Percentiles rank a stretch among this genome's conserved stretches.
Conservation (phyloP, 768 basidiomycete species). For the Naganishia antarctica region DNA sequence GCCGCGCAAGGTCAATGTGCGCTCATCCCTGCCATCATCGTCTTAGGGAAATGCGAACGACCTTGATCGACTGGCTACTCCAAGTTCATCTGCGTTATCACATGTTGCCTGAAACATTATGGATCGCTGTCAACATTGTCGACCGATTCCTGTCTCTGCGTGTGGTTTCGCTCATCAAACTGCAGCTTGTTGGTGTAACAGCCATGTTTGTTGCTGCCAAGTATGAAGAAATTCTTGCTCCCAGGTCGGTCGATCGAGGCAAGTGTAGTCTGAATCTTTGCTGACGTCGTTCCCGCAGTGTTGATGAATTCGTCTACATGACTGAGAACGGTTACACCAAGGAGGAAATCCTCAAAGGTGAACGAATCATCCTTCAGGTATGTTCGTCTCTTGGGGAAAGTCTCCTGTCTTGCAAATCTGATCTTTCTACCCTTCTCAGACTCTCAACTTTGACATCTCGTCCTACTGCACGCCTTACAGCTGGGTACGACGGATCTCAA, state of each 20-base stretch:
- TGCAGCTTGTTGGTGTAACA: slow-evolving; percentile 94
- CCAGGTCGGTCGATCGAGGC: slow-evolving; percentile 54
- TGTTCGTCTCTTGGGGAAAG: slow-evolving; percentile 5
- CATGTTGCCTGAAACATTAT: slow-evolving; percentile 97
- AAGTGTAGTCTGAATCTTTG: background rate
- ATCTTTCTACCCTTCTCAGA: slow-evolving; percentile 48
- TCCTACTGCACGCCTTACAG: slow-evolving; percentile 98
- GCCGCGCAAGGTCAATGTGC: background rate
- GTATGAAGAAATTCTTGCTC: slow-evolving; percentile 98
- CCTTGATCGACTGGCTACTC: slow-evolving; percentile 94
- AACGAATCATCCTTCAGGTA: slow-evolving; percentile 84
- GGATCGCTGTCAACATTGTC: slow-evolving; percentile 97
- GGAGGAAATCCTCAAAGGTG: slow-evolving; percentile 97
- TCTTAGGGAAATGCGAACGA: slow-evolving; percentile 92
- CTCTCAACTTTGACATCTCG: slow-evolving; percentile 89
- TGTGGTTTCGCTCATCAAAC: slow-evolving; percentile 79
- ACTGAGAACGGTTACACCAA: slow-evolving; percentile 88
- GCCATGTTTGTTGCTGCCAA: slow-evolving; percentile 99
- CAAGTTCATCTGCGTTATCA: slow-evolving; percentile 98
- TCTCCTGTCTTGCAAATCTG: background rate
- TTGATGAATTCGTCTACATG: slow-evolving; percentile 98
- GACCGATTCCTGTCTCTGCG: slow-evolving; percentile 87
- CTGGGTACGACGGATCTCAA: slow-evolving; percentile 98
- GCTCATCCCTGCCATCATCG: slow-evolving; percentile 31
- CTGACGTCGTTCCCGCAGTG: slow-evolving; percentile 44